phyloP scores from a whole-genome alignment of 768 basidiomycete species.

The Tricholoma sp. region DNA sequence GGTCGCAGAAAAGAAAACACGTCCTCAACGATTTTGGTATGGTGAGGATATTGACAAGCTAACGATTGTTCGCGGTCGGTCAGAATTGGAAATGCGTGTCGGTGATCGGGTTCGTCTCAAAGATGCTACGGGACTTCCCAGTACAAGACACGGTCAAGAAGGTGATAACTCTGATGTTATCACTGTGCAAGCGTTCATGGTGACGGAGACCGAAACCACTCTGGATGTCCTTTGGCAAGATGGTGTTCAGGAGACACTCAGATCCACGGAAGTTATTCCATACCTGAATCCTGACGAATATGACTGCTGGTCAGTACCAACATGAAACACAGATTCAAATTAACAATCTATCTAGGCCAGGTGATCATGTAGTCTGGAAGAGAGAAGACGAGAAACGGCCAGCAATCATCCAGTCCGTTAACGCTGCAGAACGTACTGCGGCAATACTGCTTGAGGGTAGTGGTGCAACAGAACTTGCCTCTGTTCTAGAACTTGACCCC shows the following conservation, averaged over 20 bases:
- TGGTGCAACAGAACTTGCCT: constrained; percentile 56
- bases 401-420: constrained; percentile 76
- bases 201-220: constrained; percentile 66
- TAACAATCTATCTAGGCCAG: constrained; percentile 56
- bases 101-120: constrained; percentile 69
- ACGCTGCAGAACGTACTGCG: constrained; percentile 68
- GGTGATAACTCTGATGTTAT: constrained; percentile 41
- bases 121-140: constrained; percentile 39
- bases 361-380: constrained; percentile 85
- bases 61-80: constrained; percentile 53
- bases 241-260: constrained; percentile 58
- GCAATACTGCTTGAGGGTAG: constrained; percentile 54
- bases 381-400: constrained; percentile 60
- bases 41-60: constrained; percentile 60
- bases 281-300: constrained; percentile 88
- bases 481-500: constrained; percentile 84
- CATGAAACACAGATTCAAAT: constrained; percentile 1
- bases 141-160: constrained; percentile 57
- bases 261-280: constrained; percentile 66
- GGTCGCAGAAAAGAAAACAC: constrained; percentile 49
- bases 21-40: constrained; percentile 75
- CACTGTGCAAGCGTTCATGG: constrained; percentile 51
- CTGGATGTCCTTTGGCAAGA: constrained; percentile 86
- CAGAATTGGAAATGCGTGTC: constrained; percentile 62
- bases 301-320: constrained; percentile 69